A percentile compares a stretch with the other conserved stretches of the same genome.
phyloP scores from a whole-genome alignment of 768 basidiomycete species.

The Suillus cothurnatus region DNA sequence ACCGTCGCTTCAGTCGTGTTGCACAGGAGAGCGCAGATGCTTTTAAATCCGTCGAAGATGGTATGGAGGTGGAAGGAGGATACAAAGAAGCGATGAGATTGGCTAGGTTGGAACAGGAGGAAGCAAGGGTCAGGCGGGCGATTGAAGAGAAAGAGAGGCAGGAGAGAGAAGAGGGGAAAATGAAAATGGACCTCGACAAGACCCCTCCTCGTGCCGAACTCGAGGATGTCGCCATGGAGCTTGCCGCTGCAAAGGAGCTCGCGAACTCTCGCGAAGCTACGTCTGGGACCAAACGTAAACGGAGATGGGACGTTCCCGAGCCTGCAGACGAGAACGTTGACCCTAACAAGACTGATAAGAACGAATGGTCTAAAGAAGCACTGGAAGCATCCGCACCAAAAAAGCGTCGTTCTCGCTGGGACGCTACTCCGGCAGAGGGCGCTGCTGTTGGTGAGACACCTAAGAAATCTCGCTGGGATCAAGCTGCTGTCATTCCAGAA shows the following conservation, averaged over 20 bases:
- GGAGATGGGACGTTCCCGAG: constrained; percentile 77
- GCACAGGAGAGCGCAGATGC: constrained; percentile 82
- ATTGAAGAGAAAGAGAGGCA: constrained; percentile 89
- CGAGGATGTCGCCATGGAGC: constrained; percentile 69
- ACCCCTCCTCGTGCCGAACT: constrained; percentile 86
- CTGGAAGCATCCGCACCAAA: constrained; percentile 76
- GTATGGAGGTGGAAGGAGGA: constrained; percentile 74
- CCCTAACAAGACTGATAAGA: constrained; percentile 57
- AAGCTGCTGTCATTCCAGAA: constrained; percentile 77
- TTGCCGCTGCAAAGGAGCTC: constrained; percentile 49
- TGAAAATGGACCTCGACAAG: constrained; percentile 88
- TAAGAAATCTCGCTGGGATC: constrained; percentile 96
- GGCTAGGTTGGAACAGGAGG: constrained; percentile 90
- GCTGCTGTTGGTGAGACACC: constrained; percentile 59
- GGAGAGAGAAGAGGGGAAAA: constrained; percentile 67
- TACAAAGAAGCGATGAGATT: constrained; percentile 98
- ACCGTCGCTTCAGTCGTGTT: constrained; percentile 84
- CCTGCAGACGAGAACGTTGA: constrained; percentile 66
- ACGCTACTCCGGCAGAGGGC: constrained; percentile 84
- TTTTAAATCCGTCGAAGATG: constrained; percentile 68
- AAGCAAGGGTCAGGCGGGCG: constrained; percentile 75
- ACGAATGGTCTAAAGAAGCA: constrained; percentile 78
- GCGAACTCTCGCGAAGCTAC: constrained; percentile 44
- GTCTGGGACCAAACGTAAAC: constrained; percentile 66
- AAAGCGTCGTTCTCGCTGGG: constrained; percentile 96